Conservation (phyloP, 139 green algal genomes). For the Chlorella sorokiniana region DNA sequence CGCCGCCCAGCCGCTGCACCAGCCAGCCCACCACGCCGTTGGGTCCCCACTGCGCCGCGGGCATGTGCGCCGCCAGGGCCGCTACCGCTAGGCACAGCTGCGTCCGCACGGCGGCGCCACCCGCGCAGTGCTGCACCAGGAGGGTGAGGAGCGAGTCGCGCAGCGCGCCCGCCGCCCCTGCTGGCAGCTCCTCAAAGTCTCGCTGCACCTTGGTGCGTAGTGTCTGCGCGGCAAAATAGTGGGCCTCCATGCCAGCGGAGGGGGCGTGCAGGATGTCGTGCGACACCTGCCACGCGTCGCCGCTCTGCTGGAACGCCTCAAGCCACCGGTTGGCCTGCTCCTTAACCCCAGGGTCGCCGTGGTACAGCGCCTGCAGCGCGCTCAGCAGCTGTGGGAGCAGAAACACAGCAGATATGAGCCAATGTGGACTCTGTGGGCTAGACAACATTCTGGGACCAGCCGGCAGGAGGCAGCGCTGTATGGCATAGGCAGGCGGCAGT, state of each 20-base stretch:
- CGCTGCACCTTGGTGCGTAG: slow-evolving; percentile 90
- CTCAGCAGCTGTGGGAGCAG: slow-evolving; percentile 47
- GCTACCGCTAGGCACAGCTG: slow-evolving; percentile 90
- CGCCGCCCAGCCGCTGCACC: slow-evolving; percentile 34
- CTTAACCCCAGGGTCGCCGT: slow-evolving; percentile 64
- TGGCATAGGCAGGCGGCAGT: neutral
- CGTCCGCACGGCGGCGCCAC: slow-evolving; percentile 64
- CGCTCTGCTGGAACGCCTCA: slow-evolving; percentile 80
- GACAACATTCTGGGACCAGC: no score
- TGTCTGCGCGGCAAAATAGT: slow-evolving; percentile 90
- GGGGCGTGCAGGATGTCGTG: slow-evolving; percentile 78
- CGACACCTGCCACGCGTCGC: slow-evolving; percentile 74
- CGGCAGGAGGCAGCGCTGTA: no score
- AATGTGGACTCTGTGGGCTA: no score
- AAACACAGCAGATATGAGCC: neutral
- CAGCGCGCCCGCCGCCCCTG: slow-evolving; percentile 56
- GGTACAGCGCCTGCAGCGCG: slow-evolving; percentile 86
- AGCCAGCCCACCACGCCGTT: slow-evolving; percentile 51
- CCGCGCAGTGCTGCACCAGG: slow-evolving; percentile 59
- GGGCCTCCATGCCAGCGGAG: slow-evolving; percentile 67
- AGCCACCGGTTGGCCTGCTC: slow-evolving; percentile 79
- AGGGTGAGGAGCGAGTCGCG: slow-evolving; percentile 79
- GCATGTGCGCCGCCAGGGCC: slow-evolving; percentile 77
- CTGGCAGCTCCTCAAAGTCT: slow-evolving; percentile 92
- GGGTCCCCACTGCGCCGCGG: slow-evolving; percentile 64